phyloP scores from a whole-genome alignment of 2,329 filamentous ascomycete species.

The Acephala macrosclerotiorum region DNA sequence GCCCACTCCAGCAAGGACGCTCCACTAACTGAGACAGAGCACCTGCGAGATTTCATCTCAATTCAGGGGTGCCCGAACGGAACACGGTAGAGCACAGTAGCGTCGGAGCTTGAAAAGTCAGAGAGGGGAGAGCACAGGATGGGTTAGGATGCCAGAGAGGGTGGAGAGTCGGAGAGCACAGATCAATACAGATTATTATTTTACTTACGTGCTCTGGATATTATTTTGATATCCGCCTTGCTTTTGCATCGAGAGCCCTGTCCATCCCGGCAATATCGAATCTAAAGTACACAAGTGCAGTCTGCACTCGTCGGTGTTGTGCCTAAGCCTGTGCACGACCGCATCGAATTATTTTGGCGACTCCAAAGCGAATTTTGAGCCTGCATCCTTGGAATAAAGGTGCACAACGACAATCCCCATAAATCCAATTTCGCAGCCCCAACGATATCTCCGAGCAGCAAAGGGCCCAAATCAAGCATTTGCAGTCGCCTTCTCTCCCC shows the following conservation, averaged over 20 bases:
- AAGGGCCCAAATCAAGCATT: conserved; percentile 6
- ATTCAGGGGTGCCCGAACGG: conserved; percentile 15
- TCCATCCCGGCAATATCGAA: conserved; percentile 10
- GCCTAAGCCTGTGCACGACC: conserved; percentile 1
- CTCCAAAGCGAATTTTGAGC: not conserved
- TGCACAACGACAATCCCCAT: conserved; percentile 16
- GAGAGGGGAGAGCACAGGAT: not conserved
- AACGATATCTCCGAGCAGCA: conserved; percentile 20
- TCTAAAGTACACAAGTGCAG: not conserved
- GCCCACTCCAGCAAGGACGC: conserved; percentile 11
- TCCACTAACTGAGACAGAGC: conserved; percentile 13
- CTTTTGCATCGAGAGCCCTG: not conserved
- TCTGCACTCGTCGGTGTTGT: not conserved
- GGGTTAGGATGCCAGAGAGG: not conserved
- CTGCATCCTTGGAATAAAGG: conserved; percentile 1
- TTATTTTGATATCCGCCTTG: not conserved
- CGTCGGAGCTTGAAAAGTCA: conserved; percentile 4
- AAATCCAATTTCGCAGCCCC: conserved; percentile 17
- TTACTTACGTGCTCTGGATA: not conserved
- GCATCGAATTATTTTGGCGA: not conserved
- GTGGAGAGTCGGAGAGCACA: not conserved
- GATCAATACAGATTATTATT: not conserved
- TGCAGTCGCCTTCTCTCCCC: not conserved
- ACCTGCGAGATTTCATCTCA: conserved; percentile 1
- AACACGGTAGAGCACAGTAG: conserved; percentile 3